These are phyloP conservation scores for Dicorynia guianensis DNA, from an alignment of 306 rosid genomes.

Conservation along the genomic window DNA sequence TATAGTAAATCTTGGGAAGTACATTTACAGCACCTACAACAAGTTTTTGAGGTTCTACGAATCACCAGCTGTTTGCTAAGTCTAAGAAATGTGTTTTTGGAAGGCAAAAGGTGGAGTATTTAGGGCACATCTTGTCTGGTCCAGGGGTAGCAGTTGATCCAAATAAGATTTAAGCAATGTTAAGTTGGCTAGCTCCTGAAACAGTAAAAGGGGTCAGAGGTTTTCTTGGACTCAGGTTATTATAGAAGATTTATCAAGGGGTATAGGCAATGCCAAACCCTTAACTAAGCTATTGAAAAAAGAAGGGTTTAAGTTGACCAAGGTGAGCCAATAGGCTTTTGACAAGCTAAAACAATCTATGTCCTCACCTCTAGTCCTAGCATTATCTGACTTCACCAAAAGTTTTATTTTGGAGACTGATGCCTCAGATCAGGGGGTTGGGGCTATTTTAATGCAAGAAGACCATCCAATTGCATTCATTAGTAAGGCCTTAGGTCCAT, in stretches of 20 bases:
- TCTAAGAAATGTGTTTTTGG: background rate
- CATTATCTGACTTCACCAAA: too few relatives aligned
- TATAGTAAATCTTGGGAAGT: background rate
- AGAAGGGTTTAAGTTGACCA: too few relatives aligned
- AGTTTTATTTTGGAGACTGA: too few relatives aligned
- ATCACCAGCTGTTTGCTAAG: background rate
- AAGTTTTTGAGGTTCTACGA: background rate
- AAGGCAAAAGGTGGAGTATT: background rate
- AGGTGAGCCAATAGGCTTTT: too few relatives aligned
- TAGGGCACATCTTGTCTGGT: background rate
- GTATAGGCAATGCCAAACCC: background rate
- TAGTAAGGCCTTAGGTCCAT: too few relatives aligned
- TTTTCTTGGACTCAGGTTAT: background rate
- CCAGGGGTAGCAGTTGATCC: background rate
- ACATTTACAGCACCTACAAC: background rate
- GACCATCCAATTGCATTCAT: too few relatives aligned
- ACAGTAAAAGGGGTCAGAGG: background rate
- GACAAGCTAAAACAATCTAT: too few relatives aligned
- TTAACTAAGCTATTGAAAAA: background rate
- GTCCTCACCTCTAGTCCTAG: too few relatives aligned
- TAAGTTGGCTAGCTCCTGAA: background rate
- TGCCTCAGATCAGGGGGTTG: too few relatives aligned
- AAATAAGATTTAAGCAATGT: background rate
- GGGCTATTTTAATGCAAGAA: too few relatives aligned
- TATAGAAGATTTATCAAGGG: background rate